Evolutionary conservation across 805 yeast species (phyloP).

Genomic region (Aciculoconidium aculeatum): DNA sequence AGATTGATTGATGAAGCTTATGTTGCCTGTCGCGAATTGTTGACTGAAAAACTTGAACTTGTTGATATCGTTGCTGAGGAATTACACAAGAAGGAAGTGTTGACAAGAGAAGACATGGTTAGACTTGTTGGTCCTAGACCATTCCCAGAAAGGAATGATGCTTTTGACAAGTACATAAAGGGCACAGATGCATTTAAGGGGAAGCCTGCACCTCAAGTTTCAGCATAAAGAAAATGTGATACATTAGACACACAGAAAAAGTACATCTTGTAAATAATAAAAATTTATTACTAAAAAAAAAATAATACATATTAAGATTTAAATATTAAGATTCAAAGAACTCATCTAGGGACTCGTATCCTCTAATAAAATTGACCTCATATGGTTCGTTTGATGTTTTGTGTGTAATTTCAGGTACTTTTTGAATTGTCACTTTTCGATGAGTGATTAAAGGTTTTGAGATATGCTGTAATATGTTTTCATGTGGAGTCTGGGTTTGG

Average conservation of each 20-base stretch:
- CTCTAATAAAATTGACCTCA: slow-evolving; percentile 1
- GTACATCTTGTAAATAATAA: background rate
- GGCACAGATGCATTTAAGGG: slow-evolving; percentile 38
- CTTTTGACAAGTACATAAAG: slow-evolving; percentile 82
- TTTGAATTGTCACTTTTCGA: too few relatives aligned
- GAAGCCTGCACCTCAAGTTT: too few relatives aligned
- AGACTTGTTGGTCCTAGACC: slow-evolving; percentile 73
- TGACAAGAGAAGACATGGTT: slow-evolving; percentile 77
- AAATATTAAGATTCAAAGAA: slow-evolving; percentile 4
- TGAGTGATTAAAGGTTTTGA: too few relatives aligned
- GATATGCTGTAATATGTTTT: too few relatives aligned
- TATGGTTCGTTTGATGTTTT: slow-evolving; percentile 1
- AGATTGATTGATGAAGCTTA: slow-evolving; percentile 63
- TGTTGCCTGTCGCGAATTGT: slow-evolving; percentile 49
- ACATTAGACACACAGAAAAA: background rate
- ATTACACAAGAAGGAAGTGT: slow-evolving; percentile 65
- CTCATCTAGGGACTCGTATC: slow-evolving; percentile 11
- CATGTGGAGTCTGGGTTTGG: too few relatives aligned
- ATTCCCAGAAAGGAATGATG: slow-evolving; percentile 74
- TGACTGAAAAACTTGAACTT: slow-evolving; percentile 52
- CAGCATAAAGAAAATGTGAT: background rate
- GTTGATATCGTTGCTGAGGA: slow-evolving; percentile 72
- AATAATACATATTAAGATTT: background rate
- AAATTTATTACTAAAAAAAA: slow-evolving; percentile 1
- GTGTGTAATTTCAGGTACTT: slow-evolving; percentile 1